Conservation (phyloP, 768 basidiomycete species). For the Russula emetica region DNA sequence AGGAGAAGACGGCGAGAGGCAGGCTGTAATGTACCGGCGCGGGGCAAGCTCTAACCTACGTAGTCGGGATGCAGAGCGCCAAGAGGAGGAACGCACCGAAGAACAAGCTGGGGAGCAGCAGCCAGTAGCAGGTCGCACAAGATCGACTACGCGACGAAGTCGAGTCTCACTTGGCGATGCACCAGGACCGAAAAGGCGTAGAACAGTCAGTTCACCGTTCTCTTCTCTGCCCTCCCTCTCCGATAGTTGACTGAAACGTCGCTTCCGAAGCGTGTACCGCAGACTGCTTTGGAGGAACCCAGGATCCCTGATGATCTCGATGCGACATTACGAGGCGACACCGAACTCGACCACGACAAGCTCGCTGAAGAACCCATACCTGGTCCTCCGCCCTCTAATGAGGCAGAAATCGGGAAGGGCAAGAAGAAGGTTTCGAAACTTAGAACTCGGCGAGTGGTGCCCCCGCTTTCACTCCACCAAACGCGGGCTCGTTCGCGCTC, state of each 20-base stretch:
- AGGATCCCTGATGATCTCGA: not conserved
- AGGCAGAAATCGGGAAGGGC: not conserved
- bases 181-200: not conserved
- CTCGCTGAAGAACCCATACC: not conserved
- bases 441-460: not conserved
- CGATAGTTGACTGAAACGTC: not conserved
- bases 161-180: not conserved
- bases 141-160: not conserved
- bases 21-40: not conserved
- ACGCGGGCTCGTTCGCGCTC: constrained; percentile 7
- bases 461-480: constrained; percentile 1
- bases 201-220: not conserved
- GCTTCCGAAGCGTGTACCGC: not conserved
- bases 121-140: not conserved
- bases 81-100: not conserved
- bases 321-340: not conserved
- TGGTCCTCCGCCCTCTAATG: not conserved
- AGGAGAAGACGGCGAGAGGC: not conserved
- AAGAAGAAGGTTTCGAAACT: not conserved
- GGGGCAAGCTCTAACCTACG: not conserved
- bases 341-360: not conserved
- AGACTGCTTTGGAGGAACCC: not conserved
- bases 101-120: not conserved
- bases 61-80: not conserved
- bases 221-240: not conserved